Base-by-base conservation (phyloP, 2,329 filamentous ascomycete genomes). In the Cercospora sp. region DNA sequence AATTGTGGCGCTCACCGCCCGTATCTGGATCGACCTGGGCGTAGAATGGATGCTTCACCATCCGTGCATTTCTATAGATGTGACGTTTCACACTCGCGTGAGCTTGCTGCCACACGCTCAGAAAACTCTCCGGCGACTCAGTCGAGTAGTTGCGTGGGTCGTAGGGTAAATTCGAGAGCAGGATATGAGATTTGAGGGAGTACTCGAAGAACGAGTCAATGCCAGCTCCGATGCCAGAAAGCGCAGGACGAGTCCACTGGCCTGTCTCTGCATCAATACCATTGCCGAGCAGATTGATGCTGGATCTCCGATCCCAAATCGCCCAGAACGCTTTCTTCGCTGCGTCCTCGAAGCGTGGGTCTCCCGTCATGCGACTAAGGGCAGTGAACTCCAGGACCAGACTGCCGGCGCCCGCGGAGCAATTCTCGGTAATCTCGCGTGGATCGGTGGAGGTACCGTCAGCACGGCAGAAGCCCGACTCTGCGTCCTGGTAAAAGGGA, bases 141-240 rank as follows among this genome's bases (percentile, higher is more conserved):
- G 67, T 67, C 71, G 92, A 88, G 69, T 91, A 86, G 62, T 88
- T 86, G 2, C 87, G 75, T 5, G 75, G 51, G 55, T 81, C 74
- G 68, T 79, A 79, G 0, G 81, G 79, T 5, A 84, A 88, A 1
- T 92, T 92, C 2, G 94, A 97, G 23, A 98, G 87, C 26, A 99
- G 81, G 68, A 99, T 91, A 77, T 97, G 90, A 18, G 93, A 93
- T 80, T 99, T 99, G 75, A 98, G 86, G 3, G 95, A 94, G 80
- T 99, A 99, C 81, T 99, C 95, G 76, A 97, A 98, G 82, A 99
- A 99, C 80, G 94, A 97, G 81, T 99, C 95, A 75, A 97, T 93
- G 45, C 95, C 95, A 7, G 95, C 95, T 60, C 95, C 95, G 73
- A 99, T 97, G 31, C 95, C 94, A n/a, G 94, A 90, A 78, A 92